These are phyloP conservation scores for Boletus subparvulus DNA, from an alignment of 768 basidiomycete species.

Conservation along the genomic window DNA sequence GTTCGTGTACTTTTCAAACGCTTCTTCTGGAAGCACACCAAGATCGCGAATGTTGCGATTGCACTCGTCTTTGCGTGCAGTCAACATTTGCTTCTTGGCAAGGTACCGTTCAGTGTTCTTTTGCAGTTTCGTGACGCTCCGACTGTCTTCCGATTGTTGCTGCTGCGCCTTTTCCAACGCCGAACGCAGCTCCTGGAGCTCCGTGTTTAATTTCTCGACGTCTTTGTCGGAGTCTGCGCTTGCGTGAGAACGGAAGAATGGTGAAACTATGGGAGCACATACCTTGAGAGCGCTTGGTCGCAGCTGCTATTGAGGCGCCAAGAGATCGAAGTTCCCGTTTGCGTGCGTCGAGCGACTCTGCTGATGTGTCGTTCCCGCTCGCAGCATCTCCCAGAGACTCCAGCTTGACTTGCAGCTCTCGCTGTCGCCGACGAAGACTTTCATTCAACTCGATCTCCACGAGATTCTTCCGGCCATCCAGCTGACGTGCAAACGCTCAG, in stretches of 20 bases:
- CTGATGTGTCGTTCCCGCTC: slow-evolving; percentile 53
- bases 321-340: slow-evolving; percentile 68
- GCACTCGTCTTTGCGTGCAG: slow-evolving; percentile 86
- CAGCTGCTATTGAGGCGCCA: slow-evolving; percentile 59
- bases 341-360: slow-evolving; percentile 66
- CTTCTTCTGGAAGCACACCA: slow-evolving; percentile 95
- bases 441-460: slow-evolving; percentile 94
- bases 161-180: slow-evolving; percentile 74
- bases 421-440: slow-evolving; percentile 72
- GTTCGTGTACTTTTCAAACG: slow-evolving; percentile 90
- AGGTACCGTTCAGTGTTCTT: slow-evolving; percentile 95
- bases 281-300: slow-evolving; percentile 68
- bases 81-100: slow-evolving; percentile 85
- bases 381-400: slow-evolving; percentile 70
- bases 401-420: slow-evolving; percentile 74
- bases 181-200: slow-evolving; percentile 64
- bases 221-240: slow-evolving; percentile 67
- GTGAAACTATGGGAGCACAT: not conserved
- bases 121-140: slow-evolving; percentile 85
- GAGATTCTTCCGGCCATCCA: slow-evolving; percentile 73
- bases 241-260: not conserved
- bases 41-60: slow-evolving; percentile 94
- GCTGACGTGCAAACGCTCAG: slow-evolving; percentile 15
- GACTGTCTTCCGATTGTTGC: slow-evolving; percentile 83
- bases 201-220: slow-evolving; percentile 55